These are phyloP conservation scores for Ajuga reptans DNA, from an alignment of 305 asterid genomes.

Conservation along the genomic window DNA sequence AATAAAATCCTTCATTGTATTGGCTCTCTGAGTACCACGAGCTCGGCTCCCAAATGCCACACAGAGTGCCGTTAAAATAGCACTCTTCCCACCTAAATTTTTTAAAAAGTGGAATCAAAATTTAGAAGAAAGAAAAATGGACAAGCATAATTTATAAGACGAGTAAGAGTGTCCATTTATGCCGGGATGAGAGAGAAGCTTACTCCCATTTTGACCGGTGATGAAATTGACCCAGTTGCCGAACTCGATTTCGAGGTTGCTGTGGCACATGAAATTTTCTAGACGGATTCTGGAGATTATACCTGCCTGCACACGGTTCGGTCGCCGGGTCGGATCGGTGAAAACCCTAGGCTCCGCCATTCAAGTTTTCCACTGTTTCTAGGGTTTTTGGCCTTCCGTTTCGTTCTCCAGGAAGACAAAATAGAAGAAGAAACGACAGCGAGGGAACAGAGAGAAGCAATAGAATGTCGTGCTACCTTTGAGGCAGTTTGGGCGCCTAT, in stretches of 20 bases:
- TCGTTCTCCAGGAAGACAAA: neutral
- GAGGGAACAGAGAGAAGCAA: neutral
- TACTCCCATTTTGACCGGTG: conserved; percentile 95
- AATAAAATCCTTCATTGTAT: conserved; percentile 68
- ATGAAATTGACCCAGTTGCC: conserved; percentile 74
- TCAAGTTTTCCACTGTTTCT: neutral
- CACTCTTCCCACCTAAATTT: conserved; percentile 84
- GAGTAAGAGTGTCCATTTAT: neutral
- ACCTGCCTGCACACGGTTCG: conserved; percentile 51
- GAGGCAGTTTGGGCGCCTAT: no score
- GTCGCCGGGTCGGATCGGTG: conserved; percentile 19
- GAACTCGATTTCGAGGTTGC: conserved; percentile 64
- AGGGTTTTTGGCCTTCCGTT: neutral
- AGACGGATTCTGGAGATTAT: conserved; percentile 62
- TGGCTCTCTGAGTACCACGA: conserved; percentile 82
- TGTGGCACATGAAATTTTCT: conserved; percentile 89
- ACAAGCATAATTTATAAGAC: neutral
- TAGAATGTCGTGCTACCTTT: neutral
- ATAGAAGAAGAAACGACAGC: neutral
- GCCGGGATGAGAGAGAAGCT: conserved; percentile 16
- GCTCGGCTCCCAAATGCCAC: conserved; percentile 94
- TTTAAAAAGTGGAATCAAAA: neutral
- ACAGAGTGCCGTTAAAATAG: conserved; percentile 77
- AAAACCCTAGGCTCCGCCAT: conserved; percentile 51
- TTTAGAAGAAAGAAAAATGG: neutral